These are phyloP conservation scores for Candida loeiensis DNA, from an alignment of 805 yeast genomes.

Conservation along the genomic window DNA sequence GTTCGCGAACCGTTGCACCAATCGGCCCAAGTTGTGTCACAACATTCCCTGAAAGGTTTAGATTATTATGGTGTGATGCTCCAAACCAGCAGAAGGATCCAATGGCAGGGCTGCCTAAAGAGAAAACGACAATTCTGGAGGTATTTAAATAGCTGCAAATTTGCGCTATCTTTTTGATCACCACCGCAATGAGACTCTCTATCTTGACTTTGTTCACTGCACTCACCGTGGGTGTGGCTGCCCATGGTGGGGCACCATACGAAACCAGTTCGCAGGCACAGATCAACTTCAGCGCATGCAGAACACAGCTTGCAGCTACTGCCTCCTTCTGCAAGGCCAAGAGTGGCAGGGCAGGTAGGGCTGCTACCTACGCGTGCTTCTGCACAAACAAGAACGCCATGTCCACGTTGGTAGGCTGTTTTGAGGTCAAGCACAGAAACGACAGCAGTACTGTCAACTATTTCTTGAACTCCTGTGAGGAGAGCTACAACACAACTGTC, in stretches of 20 bases:
- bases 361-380: not conserved
- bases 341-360: too few species aligned
- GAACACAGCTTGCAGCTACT: not conserved
- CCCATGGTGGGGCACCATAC: not conserved
- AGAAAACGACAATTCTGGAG: not conserved
- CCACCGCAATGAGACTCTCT: not conserved
- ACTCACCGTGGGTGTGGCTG: not conserved
- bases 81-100: too few species aligned
- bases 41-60: not conserved
- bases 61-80: too few species aligned
- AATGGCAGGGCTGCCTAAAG: not conserved
- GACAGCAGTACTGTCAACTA: conserved; percentile 1
- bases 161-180: not conserved
- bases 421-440: conserved; percentile 1
- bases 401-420: conserved; percentile 7
- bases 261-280: conserved; percentile 1
- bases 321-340: conserved; percentile 5
- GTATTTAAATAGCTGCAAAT: conserved; percentile 4
- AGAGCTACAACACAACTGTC: conserved; percentile 1
- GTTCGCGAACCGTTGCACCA: conserved; percentile 4
- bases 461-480: conserved; percentile 1
- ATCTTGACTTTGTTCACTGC: not conserved
- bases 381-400: conserved; percentile 6
- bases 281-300: conserved; percentile 4
- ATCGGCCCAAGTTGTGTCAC: not conserved